These are phyloP conservation scores for Zelonia costaricensis DNA, from an alignment of 208 protist species.

Conservation along the genomic window DNA sequence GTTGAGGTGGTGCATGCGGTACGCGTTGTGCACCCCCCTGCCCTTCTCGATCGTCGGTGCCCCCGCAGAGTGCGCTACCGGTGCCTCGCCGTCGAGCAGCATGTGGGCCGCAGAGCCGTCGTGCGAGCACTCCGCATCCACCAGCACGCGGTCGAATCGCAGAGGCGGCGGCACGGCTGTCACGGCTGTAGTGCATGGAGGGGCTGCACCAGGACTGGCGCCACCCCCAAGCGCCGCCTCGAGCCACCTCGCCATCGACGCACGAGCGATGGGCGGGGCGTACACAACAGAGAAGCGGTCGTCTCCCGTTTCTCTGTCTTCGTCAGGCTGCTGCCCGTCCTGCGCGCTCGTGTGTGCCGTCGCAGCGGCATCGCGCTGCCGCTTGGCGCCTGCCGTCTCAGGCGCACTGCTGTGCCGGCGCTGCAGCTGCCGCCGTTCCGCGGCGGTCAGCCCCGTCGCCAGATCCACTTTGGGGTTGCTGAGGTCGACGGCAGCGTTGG, in stretches of 20 bases:
- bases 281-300: conserved; percentile 13
- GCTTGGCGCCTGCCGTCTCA: conserved; percentile 5
- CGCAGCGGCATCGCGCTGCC: too few relatives aligned
- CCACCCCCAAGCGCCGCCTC: too few relatives aligned
- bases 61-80: neutral
- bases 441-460: conserved; percentile 29
- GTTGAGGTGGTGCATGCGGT: conserved; percentile 68
- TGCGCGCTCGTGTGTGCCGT: too few relatives aligned
- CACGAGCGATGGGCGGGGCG: conserved; percentile 12
- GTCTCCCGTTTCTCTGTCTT: neutral
- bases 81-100: conserved; percentile 19
- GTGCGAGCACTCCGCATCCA: conserved; percentile 92
- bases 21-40: conserved; percentile 54
- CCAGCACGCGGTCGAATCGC: conserved; percentile 83
- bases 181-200: neutral
- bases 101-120: conserved; percentile 87
- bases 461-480: too few relatives aligned
- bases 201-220: too few relatives aligned
- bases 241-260: neutral
- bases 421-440: conserved; percentile 24
- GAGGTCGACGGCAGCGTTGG: neutral
- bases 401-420: neutral
- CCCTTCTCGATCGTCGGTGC: conserved; percentile 8
- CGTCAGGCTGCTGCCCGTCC: too few relatives aligned
- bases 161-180: neutral